Conservation (phyloP, 2,329 filamentous ascomycete genomes). For the Colletotrichum ledebouriae region DNA sequence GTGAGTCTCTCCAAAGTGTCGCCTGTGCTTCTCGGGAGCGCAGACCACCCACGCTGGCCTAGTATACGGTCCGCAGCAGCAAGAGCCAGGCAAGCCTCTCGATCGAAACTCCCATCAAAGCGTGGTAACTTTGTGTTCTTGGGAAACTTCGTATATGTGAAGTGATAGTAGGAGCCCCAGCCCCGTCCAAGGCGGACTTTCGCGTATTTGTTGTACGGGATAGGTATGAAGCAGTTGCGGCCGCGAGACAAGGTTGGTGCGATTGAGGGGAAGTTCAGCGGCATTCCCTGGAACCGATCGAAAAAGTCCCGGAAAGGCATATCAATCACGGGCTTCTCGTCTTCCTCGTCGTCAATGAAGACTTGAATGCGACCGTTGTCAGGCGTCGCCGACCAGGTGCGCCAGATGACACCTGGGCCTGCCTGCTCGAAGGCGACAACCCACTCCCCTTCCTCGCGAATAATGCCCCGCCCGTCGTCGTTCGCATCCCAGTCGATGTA, state of each 20-base stretch:
- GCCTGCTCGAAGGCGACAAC: constrained; percentile 35
- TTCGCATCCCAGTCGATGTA: constrained; percentile 41
- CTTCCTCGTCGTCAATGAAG: constrained; percentile 26
- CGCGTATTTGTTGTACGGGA: constrained; percentile 36
- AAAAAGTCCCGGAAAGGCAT: constrained; percentile 36
- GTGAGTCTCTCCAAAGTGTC: constrained; percentile 33
- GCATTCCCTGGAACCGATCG: constrained; percentile 38
- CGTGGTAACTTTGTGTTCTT: constrained; percentile 16
- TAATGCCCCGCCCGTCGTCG: constrained; percentile 34
- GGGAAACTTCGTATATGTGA: constrained; percentile 34
- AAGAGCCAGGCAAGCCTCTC: constrained; percentile 32
- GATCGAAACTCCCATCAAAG: constrained; percentile 33
- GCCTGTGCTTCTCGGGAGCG: constrained; percentile 25
- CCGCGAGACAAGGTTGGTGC: constrained; percentile 31
- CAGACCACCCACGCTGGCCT: constrained; percentile 34
- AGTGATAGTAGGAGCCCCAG: constrained; percentile 38
- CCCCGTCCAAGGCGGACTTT: constrained; percentile 33
- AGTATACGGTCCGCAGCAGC: constrained; percentile 34
- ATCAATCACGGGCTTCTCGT: constrained; percentile 23
- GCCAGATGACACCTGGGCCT: constrained; percentile 39
- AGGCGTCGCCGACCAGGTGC: constrained; percentile 37
- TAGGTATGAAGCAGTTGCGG: constrained; percentile 38
- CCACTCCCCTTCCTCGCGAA: constrained; percentile 35
- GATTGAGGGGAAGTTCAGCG: constrained; percentile 36
- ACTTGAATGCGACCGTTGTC: constrained; percentile 32